Conservation (phyloP, 345 rosid species). For the Pseudoturritis turrita region DNA sequence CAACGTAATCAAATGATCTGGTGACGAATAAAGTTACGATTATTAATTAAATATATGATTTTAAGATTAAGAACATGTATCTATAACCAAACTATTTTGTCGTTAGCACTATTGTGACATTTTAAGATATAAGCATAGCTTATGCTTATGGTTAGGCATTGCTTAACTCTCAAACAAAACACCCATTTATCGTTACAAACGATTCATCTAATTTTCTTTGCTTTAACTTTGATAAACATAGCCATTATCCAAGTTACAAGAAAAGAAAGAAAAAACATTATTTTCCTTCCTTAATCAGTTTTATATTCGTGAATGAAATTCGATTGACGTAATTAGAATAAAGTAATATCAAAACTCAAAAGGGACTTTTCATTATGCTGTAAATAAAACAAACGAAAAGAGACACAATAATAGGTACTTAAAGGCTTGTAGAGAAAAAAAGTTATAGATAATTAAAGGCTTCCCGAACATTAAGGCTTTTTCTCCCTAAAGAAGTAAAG, state of each 20-base stretch:
- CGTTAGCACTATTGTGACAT: conserved; percentile 3
- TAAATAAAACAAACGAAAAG: conserved; percentile 2
- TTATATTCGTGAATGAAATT: not conserved
- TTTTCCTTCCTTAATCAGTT: not conserved
- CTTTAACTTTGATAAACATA: conserved; percentile 11
- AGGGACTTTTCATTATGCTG: conserved; percentile 5
- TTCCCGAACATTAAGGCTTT: conserved; percentile 33
- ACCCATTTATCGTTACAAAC: not conserved
- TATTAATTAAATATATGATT: not conserved
- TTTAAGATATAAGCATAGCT: conserved; percentile 4
- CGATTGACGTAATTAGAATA: not conserved
- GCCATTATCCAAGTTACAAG: not conserved
- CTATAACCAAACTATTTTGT: conserved; percentile 18
- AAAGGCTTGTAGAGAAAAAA: not conserved
- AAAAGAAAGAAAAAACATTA: conserved; percentile 5
- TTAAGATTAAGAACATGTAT: conserved; percentile 3
- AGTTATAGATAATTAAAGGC: not conserved
- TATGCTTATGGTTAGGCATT: conserved; percentile 6
- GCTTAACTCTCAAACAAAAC: conserved; percentile 19
- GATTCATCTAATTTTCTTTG: conserved; percentile 6
- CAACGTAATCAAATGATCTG: not conserved
- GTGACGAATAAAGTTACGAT: not conserved
- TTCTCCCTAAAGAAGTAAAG: conserved; percentile 19
- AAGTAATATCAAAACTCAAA: conserved; percentile 9
- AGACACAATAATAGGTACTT: conserved; percentile 5